Evolutionary conservation across 1,284 basidiomycete genomes (phyloP), one percentile per base, ranked within the genome.

Genomic region (Rhodotorula sp.): DNA sequence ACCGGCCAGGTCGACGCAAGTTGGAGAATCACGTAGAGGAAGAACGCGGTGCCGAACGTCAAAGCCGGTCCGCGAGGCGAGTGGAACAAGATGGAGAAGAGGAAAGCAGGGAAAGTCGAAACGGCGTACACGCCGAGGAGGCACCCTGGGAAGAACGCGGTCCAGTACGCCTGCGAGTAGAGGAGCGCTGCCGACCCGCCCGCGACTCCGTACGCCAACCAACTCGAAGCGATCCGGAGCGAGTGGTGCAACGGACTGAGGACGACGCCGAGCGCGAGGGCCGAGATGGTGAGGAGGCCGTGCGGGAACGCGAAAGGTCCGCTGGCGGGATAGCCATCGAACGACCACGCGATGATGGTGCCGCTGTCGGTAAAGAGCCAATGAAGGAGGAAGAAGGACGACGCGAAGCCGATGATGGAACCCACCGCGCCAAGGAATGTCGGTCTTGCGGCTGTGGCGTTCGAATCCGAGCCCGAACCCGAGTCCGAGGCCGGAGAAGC

Each of bases 331-430:
- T 90, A 96, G 3, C 94, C 94, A 0, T 90, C 90, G 92, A 93
- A 97, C 1, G 90, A 89, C 91, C 92, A 96, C 3, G 91, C 88
- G 72, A 96, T 87, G 67, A 95, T 85, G 0, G 92, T 94, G 71
- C 90, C 90, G 1, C 89, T 84, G 76, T 97, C 93, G 10, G 88
- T 87, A 57, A 92, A 83, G 68, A 93, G 85, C 49, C 88, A 90
- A 79, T 96, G 91, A 0, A 95, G 78, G 20, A 87, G 86, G 83
- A 91, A 93, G 23, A 94, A 82, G 47, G 92, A 82, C 51, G 87
- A 85, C 4, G 91, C 92, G 8, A 94, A 83, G 0, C 91, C 88
- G 48, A 91, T 75, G 0, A 72, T 66, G n/a, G 73, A 60, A 20
- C 61, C 65, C 10, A 59, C 4, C 2, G 48, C 31, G 16, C 58